Evolutionary conservation across 352 stramenopile species (phyloP), one percentile per base, ranked within the genome.

Genomic region (Globisporangium uncinulatum): DNA sequence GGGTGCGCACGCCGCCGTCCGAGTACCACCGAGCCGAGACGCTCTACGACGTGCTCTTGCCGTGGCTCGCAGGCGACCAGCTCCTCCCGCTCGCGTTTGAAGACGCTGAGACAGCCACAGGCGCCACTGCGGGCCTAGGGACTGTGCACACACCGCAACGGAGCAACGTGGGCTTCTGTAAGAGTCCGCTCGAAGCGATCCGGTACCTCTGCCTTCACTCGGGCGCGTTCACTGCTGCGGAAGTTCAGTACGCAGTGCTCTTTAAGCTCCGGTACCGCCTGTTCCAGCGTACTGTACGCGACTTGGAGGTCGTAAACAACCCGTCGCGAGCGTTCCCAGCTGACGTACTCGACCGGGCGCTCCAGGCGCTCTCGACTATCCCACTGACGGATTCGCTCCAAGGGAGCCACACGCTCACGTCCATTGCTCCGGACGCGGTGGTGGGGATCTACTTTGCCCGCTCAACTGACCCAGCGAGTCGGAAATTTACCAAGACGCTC

Each of bases 21-120:
- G 86, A 96, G 60, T 95, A 94, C 61, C 84, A 96, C 56, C 76
- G 85, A 39, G 74, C 92, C 13, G 84, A 95, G 59, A 91, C 77
- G 6, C 70, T 97, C 21, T 97, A 97, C 57, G 88, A 96, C 54
- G 86, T 97, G 34, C 51, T 97, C 10, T 55, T 97, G 15, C 89
- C 89, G 19, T 96, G 87, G 80, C 74, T 97, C 17, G 79, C 83
- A 29, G 75, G 76, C 13, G 80, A 93, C 56, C 76, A 76, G 39
- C 57, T 95, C 32, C 51, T 96, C 29, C 83, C 85, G 6, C 54
- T 92, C 20, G 83, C 73, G 4, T 63, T 88, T 37, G 67, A 77
- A 54, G 70, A 70, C 20, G 67, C 70, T 0, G 61, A 76, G 31
- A 58, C 74, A 6, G 39, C 57, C 2, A 54, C 70, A 10, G 80